Evolutionary conservation across 495 filamentous ascomycete genomes (phyloP).

Genomic region (Aspergillus ostianus): DNA sequence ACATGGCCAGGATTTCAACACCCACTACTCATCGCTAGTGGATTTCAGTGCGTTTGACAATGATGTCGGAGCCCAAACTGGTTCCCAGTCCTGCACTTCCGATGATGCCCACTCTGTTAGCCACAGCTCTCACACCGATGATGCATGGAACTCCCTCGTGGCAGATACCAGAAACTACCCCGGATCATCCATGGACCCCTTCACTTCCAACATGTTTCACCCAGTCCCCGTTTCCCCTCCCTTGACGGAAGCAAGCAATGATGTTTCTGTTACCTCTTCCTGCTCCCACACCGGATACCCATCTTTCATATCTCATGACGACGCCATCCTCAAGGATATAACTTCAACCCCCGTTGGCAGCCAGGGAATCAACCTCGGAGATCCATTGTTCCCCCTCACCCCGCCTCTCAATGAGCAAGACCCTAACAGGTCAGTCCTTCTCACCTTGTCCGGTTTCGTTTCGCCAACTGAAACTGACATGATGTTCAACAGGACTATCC

Average conservation of each 20-base stretch:
- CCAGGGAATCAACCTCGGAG: conserved; percentile 42
- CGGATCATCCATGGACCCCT: conserved; percentile 41
- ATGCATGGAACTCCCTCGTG: conserved; percentile 44
- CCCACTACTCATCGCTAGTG: conserved; percentile 39
- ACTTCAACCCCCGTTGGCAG: conserved; percentile 33
- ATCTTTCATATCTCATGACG: conserved; percentile 40
- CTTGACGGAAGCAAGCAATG: conserved; percentile 47
- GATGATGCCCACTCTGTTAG: conserved; percentile 45
- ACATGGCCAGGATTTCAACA: conserved; percentile 29
- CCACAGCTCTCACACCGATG: conserved; percentile 43
- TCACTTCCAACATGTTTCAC: conserved; percentile 38
- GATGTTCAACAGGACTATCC: conserved; percentile 37
- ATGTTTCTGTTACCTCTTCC: conserved; percentile 45
- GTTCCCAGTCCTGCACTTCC: conserved; percentile 32
- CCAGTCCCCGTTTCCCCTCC: conserved; percentile 45
- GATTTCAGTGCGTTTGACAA: conserved; percentile 46
- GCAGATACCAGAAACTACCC: conserved; percentile 37
- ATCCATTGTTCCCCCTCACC: conserved; percentile 42
- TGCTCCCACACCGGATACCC: conserved; percentile 44
- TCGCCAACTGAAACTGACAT: conserved; percentile 6
- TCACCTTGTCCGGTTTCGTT: not conserved
- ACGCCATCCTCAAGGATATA: conserved; percentile 39
- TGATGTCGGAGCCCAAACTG: conserved; percentile 40
- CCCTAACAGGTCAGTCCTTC: conserved; percentile 42
- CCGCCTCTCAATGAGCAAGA: conserved; percentile 45